Conservation (phyloP, 169 alveolate species). For the Plasmodium sp. region DNA sequence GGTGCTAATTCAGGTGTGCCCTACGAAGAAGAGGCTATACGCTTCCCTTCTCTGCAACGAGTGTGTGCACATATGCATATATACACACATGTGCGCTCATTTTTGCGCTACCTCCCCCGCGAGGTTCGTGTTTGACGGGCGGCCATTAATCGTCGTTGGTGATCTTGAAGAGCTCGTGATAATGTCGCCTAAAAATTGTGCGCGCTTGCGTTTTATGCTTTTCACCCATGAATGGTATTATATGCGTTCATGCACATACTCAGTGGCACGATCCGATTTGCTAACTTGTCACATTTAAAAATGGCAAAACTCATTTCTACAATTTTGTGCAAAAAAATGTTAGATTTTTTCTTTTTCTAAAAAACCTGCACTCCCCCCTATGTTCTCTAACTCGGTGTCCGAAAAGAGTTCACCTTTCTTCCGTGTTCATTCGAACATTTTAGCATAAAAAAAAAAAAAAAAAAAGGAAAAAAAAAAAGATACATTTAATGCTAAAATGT, state of each 20-base stretch:
- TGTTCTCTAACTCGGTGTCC: conserved; percentile 53
- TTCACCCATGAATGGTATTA: neutral
- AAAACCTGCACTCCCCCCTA: conserved; percentile 75
- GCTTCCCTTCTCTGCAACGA: neutral
- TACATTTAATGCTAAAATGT: neutral
- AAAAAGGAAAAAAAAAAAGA: neutral
- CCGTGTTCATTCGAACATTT: neutral
- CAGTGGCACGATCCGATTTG: neutral
- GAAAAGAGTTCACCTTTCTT: conserved; percentile 46
- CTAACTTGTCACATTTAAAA: neutral
- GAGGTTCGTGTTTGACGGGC: conserved; percentile 22
- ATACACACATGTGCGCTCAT: neutral
- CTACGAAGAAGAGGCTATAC: neutral
- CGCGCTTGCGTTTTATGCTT: conserved; percentile 2
- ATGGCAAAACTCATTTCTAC: neutral
- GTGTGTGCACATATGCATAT: neutral
- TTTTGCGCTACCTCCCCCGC: conserved; percentile 51
- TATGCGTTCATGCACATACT: neutral
- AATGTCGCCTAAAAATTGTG: conserved; percentile 50
- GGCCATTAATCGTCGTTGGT: conserved; percentile 9
- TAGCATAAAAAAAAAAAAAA: neutral
- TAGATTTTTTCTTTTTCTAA: conserved; percentile 2
- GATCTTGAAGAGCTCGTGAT: conserved; percentile 61
- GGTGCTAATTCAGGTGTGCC: neutral
- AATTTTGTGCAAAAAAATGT: neutral